Base-by-base conservation (phyloP, 2,329 filamentous ascomycete genomes). In the Talaromyces sp. region DNA sequence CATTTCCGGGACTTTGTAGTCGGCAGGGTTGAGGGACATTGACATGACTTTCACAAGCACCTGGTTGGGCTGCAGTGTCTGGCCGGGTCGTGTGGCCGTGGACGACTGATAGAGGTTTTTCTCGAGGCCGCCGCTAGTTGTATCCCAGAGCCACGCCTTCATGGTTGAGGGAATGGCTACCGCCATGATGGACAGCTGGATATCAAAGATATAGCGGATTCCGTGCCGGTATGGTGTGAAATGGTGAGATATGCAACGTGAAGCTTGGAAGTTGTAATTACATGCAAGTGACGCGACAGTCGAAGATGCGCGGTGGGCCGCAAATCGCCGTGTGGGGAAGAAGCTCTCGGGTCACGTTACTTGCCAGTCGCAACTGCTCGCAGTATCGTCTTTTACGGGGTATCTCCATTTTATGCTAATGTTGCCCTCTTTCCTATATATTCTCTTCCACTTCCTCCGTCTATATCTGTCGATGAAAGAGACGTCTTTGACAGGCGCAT, bases 1-100 rank as follows among this genome's bases (percentile, higher is more conserved):
- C 29, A 80, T 72, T 67, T 88, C 85, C 10, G 83, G 77, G 1
- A 84, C 64, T 71, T 89, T 89, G 78, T 86, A 83, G 77, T 89
- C 87, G 29, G 82, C 82, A 0, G 86, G 86, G 68, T 89, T 89
- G 64, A 88, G 69, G 26, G 81, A 74, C 27, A 79, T 77, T 60
- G 78, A 75, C 60, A 82, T 71, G 8, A 89, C 81, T 63, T 82
- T 74, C 55, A 89, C 74, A 14, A 88, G 78, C 51, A 87, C 68
- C 63, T 84, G 77, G 41, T 78, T 68, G 71, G 73, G n/a, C 66
- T 66, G 61, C 64, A 74, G 50, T 70, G 71, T 17, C 67, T 67
- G 64, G 56, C 61, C 61, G 64, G 82, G 80, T 11, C 78, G 67
- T 3, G 79, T 70, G 4, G 79, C 75, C 11, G 72, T 67, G 1